phyloP scores from a whole-genome alignment of 441 rosid genomes.

The Pelargonium australe region DNA sequence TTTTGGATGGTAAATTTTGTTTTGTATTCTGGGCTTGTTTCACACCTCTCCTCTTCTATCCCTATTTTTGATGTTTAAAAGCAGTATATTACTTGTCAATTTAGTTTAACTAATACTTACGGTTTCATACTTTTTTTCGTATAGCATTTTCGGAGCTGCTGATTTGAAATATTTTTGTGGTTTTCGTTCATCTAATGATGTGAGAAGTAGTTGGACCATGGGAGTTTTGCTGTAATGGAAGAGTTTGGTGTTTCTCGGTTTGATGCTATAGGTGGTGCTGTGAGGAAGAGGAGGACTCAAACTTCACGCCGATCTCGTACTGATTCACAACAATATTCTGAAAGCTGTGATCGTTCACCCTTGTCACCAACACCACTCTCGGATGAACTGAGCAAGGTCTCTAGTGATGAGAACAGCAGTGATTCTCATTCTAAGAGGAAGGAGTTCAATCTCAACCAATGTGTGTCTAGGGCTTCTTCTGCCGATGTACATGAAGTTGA shows the following conservation, averaged over 20 bases:
- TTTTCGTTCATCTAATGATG: constrained; percentile 14
- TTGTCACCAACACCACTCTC: constrained; percentile 38
- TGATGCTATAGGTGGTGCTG: constrained; percentile 28
- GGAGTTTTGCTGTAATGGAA: constrained; percentile 37
- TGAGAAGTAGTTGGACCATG: constrained; percentile 16
- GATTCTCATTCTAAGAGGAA: constrained; percentile 50
- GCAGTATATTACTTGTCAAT: too few species aligned
- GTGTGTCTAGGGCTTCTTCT: constrained; percentile 43
- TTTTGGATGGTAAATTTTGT: neutral
- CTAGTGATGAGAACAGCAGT: constrained; percentile 57
- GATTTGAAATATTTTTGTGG: constrained; percentile 10
- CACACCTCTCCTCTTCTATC: neutral
- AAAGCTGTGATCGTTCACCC: constrained; percentile 32
- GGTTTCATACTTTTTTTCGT: constrained; percentile 11
- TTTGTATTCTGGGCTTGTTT: neutral
- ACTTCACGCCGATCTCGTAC: constrained; percentile 61
- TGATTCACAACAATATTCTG: constrained; percentile 34
- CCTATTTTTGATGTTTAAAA: too few species aligned
- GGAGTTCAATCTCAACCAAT: constrained; percentile 67
- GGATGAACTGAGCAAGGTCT: constrained; percentile 45
- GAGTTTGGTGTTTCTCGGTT: constrained; percentile 29
- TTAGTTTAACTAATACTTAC: neutral
- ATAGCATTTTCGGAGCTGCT: constrained; percentile 16
- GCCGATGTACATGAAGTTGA: constrained; percentile 28
- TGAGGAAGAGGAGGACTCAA: constrained; percentile 66